A percentile compares a stretch with the other conserved stretches of the same genome.
phyloP scores from a whole-genome alignment of 2,329 filamentous ascomycete species.

The Cryphonectria radicalis region DNA sequence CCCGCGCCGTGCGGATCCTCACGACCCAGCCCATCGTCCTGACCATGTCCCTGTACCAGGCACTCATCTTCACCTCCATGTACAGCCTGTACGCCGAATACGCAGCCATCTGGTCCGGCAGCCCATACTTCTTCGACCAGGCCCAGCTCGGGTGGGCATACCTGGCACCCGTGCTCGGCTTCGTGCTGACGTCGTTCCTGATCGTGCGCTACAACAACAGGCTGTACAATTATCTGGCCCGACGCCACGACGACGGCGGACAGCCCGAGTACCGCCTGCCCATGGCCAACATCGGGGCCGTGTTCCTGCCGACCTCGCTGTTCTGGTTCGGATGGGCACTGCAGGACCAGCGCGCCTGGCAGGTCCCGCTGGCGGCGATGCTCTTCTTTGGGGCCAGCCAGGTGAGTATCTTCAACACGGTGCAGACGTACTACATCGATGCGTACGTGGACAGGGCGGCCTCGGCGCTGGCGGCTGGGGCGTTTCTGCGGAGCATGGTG shows the following conservation, averaged over 20 bases:
- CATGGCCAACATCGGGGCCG: not conserved
- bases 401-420: slow-evolving; percentile 10
- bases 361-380: not conserved
- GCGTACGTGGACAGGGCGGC: not conserved
- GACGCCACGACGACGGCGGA: not conserved
- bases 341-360: not conserved
- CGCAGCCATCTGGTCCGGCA: not conserved
- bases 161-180: not conserved
- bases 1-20: slow-evolving; percentile 3
- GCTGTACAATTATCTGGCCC: not conserved
- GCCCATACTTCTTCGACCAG: not conserved
- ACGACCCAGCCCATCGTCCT: slow-evolving; percentile 2
- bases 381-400: not conserved
- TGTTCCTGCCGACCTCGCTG: not conserved
- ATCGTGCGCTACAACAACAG: slow-evolving; percentile 1
- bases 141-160: not conserved
- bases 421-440: slow-evolving; percentile 3
- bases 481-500: not conserved
- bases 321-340: slow-evolving; percentile 5
- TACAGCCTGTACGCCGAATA: slow-evolving; percentile 3
- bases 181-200: not conserved
- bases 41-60: not conserved
- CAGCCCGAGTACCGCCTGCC: slow-evolving; percentile 4
- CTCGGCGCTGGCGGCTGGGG: slow-evolving; percentile 2
- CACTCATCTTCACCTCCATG: slow-evolving; percentile 3